Base-by-base conservation (phyloP, 2,329 filamentous ascomycete genomes). In the Hymenoscyphus occultus region DNA sequence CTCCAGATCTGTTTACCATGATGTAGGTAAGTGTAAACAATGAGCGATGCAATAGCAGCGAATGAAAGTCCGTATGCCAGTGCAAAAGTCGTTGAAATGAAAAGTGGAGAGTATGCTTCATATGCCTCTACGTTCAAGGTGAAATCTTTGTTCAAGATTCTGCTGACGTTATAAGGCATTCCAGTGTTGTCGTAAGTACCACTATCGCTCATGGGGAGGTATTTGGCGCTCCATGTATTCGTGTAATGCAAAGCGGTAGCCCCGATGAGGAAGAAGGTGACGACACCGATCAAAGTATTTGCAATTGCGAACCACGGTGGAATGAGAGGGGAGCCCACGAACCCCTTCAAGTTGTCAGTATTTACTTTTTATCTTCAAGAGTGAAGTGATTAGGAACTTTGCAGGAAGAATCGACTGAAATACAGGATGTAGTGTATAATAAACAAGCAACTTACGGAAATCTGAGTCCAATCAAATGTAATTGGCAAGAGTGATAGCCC, bases 391-490 rank as follows among this genome's bases (percentile, higher is more conserved):
- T 9, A 28, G 19, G 19, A 54, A 54, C 28, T 28, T 28, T 28
- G 28, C 28, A 54, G 48, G 22, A 35, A 35, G 35, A 35, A 35
- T 35, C 9, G 35, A 35, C 9, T 35, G 35, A 35, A 35, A 6
- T 4, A 35, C 35, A 10, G 35, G 35, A 35, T 35, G 9, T 1
- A 35, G 35, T 35, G 35, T 35, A 35, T 35, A 35, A 10, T 10
- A 35, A 35, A 35, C 35, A 28, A 28, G 13, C 10, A 54, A 54
- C 48, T 54, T 5, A 54, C 48, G 13, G 68, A 82, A 64, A 91
- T 83, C 71, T 91, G 87, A 6, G 88, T 89, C 89, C 89, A 92
- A 79, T 92, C 89, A 72, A 92, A 90, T 0, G 88, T 91, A 42
- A 92, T 84, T 1, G 89, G 89, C 3, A 92, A 76, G 28, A 92